These are phyloP conservation scores for Stylonectria norvegica DNA, from an alignment of 2,329 filamentous ascomycete genomes.

Conservation along the genomic window DNA sequence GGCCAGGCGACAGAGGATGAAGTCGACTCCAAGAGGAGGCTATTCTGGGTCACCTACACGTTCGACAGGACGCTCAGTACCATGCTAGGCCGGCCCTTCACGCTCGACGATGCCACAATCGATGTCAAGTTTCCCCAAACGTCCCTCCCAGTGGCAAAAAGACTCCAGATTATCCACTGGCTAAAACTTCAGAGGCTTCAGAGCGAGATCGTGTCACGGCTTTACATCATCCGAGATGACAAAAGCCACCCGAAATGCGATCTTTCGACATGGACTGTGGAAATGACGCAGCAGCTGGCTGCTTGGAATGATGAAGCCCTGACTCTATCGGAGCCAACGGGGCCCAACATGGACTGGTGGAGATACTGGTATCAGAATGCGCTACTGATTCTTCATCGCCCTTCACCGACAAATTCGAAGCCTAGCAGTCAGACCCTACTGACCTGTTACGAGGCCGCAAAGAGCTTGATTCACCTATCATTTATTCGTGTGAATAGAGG, in stretches of 20 bases:
- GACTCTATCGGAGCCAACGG: slow-evolving; percentile 1
- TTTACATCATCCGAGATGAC: slow-evolving; percentile 6
- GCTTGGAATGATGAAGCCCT: slow-evolving; percentile 7
- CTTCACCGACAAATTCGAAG: slow-evolving; percentile 10
- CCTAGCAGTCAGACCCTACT: slow-evolving; percentile 6
- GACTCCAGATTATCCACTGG: slow-evolving; percentile 19
- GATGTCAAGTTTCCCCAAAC: slow-evolving; percentile 14
- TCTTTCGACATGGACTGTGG: slow-evolving; percentile 1
- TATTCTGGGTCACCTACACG: slow-evolving; percentile 26
- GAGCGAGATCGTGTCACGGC: slow-evolving; percentile 15
- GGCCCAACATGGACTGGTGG: slow-evolving; percentile 16
- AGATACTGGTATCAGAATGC: slow-evolving; percentile 22
- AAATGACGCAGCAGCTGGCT: slow-evolving; percentile 4
- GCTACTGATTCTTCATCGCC: slow-evolving; percentile 20
- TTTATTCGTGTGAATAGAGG: slow-evolving; percentile 17
- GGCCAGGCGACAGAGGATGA: slow-evolving; percentile 4
- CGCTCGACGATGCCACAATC: slow-evolving; percentile 20
- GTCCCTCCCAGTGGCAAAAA: slow-evolving; percentile 5
- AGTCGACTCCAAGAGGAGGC: slow-evolving; percentile 15
- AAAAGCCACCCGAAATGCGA: background rate
- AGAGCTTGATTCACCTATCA: slow-evolving; percentile 20
- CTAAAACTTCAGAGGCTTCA: slow-evolving; percentile 19
- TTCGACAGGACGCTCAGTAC: slow-evolving; percentile 23
- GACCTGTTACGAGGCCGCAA: slow-evolving; percentile 16
- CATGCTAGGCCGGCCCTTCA: slow-evolving; percentile 23